Percentiles rank a stretch among this genome's conserved stretches.
Evolutionary conservation across 495 filamentous ascomycete species (phyloP).

Genomic region (Parathielavia hyrcaniae): DNA sequence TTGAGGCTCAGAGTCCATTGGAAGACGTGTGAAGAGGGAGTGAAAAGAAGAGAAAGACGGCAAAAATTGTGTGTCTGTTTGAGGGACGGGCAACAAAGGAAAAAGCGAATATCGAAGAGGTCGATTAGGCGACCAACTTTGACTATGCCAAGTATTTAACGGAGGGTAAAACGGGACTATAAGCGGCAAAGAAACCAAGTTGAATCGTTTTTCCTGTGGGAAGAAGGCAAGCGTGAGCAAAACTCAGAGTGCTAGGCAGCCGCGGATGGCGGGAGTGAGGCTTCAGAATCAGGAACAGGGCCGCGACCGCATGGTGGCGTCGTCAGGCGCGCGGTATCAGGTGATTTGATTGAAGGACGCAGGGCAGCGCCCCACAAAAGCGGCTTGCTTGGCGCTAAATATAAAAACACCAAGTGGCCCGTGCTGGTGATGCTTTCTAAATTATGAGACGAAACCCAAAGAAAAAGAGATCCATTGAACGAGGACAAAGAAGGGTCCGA

Average conservation of each 20-base stretch:
- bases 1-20: not conserved
- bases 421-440: not conserved
- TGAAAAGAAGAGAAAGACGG: too few species aligned
- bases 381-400: not conserved
- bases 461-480: too few species aligned
- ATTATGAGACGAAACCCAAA: too few species aligned
- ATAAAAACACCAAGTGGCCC: not conserved
- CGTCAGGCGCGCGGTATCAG: conserved; percentile 11
- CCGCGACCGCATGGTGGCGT: conserved; percentile 3
- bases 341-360: conserved; percentile 12
- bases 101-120: too few species aligned
- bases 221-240: not conserved
- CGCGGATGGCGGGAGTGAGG: not conserved
- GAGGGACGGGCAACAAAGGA: not conserved
- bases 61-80: not conserved
- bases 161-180: too few species aligned
- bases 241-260: not conserved
- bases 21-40: not conserved
- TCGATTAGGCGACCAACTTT: too few species aligned
- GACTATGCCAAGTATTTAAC: too few species aligned
- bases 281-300: not conserved
- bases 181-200: not conserved
- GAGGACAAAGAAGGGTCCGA: too few species aligned
- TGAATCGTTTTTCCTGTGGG: too few species aligned
- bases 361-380: not conserved